Percentiles rank a stretch among this genome's conserved stretches.
These are phyloP conservation scores for Vitis amurensis DNA, from an alignment of 164 flowering plant genomes.

Conservation along the genomic window DNA sequence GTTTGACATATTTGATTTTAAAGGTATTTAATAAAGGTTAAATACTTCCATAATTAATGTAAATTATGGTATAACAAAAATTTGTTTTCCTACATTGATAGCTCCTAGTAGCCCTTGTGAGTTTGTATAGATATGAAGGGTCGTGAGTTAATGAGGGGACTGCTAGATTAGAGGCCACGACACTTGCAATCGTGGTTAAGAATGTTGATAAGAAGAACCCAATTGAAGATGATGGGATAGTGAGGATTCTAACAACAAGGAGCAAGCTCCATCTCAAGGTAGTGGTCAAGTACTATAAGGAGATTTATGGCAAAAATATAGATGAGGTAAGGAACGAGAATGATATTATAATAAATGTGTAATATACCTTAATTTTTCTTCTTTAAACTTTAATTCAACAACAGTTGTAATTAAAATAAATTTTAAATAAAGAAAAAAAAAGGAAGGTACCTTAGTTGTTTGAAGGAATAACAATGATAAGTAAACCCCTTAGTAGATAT, in stretches of 20 bases:
- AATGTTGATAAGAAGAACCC: conserved; percentile 23
- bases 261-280: conserved; percentile 63
- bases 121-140: conserved; percentile 80
- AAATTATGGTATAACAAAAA: not conserved
- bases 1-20: no score
- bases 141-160: conserved; percentile 40
- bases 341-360: not conserved
- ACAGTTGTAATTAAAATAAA: no score
- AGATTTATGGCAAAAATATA: conserved; percentile 34
- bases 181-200: conserved; percentile 36
- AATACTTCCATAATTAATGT: no score
- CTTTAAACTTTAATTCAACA: no score
- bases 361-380: no score
- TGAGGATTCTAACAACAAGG: conserved; percentile 65
- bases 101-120: conserved; percentile 72
- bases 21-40: no score
- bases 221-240: conserved; percentile 50
- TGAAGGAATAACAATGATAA: no score
- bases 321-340: conserved; percentile 34
- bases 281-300: conserved; percentile 46
- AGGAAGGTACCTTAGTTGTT: no score
- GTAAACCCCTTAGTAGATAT: no score
- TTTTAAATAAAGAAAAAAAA: no score
- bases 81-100: conserved; percentile 25
- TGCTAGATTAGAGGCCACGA: conserved; percentile 69